A percentile compares a stretch with the other conserved stretches of the same genome.
phyloP scores from a whole-genome alignment of 108 stramenopile species.

The Cyclostephanos tholiformis region DNA sequence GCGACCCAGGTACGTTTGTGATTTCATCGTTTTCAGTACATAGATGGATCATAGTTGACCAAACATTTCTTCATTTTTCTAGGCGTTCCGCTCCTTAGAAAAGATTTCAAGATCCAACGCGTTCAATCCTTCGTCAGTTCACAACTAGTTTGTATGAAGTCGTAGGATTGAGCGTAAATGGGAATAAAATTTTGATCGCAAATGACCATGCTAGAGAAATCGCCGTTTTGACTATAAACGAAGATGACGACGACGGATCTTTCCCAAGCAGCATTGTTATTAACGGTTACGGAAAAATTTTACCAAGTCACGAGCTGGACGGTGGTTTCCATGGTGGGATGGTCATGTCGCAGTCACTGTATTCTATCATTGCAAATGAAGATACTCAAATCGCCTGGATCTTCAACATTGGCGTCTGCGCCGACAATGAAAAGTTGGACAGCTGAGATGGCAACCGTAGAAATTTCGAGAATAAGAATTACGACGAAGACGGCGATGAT shows the following conservation, averaged over 20 bases:
- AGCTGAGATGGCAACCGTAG: constrained; percentile 28
- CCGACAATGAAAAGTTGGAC: constrained; percentile 31
- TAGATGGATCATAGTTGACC: too few species aligned
- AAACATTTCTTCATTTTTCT: too few species aligned
- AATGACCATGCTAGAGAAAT: constrained; percentile 31
- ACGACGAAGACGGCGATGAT: constrained; percentile 22
- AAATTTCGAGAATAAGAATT: constrained; percentile 13
- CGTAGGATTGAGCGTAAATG: constrained; percentile 31
- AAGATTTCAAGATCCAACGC: too few species aligned
- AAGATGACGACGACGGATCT: constrained; percentile 27
- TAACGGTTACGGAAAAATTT: constrained; percentile 14
- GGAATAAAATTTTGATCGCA: constrained; percentile 30
- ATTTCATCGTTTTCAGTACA: neutral
- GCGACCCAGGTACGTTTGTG: constrained; percentile 14
- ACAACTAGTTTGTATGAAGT: constrained; percentile 17
- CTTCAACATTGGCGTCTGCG: constrained; percentile 22
- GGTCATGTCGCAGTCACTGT: constrained; percentile 20
- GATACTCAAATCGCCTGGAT: constrained; percentile 28
- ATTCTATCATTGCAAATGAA: constrained; percentile 37
- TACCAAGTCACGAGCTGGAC: constrained; percentile 18
- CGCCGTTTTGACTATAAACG: constrained; percentile 10
- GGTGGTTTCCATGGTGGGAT: too few species aligned
- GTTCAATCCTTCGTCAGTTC: neutral
- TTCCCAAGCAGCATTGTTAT: constrained; percentile 24
- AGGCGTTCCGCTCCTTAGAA: too few species aligned